Evolutionary conservation across 31 red algal genomes (phyloP), one percentile per base, ranked within the genome.

Genomic region (Endocladia muricata): DNA sequence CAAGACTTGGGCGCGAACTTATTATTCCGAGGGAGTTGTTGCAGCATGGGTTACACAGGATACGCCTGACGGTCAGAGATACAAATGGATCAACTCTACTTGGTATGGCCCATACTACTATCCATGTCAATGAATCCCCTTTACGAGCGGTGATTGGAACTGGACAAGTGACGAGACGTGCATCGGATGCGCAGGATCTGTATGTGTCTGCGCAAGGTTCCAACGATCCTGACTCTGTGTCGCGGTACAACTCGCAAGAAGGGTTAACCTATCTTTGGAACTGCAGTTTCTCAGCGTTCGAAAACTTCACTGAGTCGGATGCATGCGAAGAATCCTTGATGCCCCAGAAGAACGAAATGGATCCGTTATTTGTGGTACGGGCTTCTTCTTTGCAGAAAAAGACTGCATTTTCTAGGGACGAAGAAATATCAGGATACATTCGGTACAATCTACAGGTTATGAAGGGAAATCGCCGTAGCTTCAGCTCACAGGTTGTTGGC

Each of bases 1-100:
- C 82, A 29, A 56, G 74, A 31, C 65, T 88, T 22, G 84, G 84
- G 15, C 61, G 84, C 35, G 84, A 88, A 70, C 61, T 88, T 0
- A 71, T 88, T 41, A 59, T 88, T 31, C 84, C 84, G 25, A 61
- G 76, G 25, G 38, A 77, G 11, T 5, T 38, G 0, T 43, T 86
- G 64, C 17, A 31, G 22, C 41, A 88, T 44, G 84, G 74, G 22
- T 33, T 63, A 33, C 84, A 88, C 32, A 13, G 70, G 52, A 63
- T 88, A 62, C 73, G 84, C 1, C 36, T 88, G 7, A 69, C 34
- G 23, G 74, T 88, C 33, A 76, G 63, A 32, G 26, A 8, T 42
- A 37, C 43, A 9, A 79, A 71, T 35, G 43, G 52, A 51, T 34
- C 49, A 23, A 28, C 61, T 23, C 8, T 72, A 51, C 38, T 73